Percentiles rank a stretch among this genome's conserved stretches.
Conservation (phyloP, 108 stramenopile genomes). For the Pelagomonas calceolata region DNA sequence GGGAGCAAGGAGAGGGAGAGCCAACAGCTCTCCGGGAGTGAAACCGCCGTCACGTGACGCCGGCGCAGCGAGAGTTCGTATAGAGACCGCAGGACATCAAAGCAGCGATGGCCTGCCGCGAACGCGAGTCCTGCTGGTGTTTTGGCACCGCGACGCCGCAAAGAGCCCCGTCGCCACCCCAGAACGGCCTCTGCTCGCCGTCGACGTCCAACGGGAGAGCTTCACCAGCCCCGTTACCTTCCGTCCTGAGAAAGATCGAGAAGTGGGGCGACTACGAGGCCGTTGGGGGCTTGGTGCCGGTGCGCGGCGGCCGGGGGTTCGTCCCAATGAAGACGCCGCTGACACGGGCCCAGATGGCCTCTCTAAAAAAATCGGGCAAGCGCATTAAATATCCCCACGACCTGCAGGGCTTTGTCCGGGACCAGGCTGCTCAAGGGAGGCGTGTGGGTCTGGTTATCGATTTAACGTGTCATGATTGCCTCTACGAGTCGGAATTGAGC, state of each 20-base stretch:
- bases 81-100: too few relatives aligned
- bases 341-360: background rate
- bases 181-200: too few relatives aligned
- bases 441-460: conserved; percentile 1
- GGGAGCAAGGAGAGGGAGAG: too few relatives aligned
- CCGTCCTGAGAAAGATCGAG: conserved; percentile 2
- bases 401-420: background rate
- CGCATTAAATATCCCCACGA: background rate
- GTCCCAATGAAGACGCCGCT: conserved; percentile 10
- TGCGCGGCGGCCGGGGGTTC: background rate
- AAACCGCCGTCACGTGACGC: too few relatives aligned
- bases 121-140: too few relatives aligned
- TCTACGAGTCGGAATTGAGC: background rate
- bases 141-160: too few relatives aligned
- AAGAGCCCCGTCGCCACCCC: too few relatives aligned
- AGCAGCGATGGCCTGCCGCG: too few relatives aligned
- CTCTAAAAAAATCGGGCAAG: background rate
- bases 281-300: background rate
- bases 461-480: background rate
- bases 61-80: too few relatives aligned
- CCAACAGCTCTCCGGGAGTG: too few relatives aligned
- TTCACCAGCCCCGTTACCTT: too few relatives aligned
- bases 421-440: background rate
- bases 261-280: conserved; percentile 5
- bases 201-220: too few relatives aligned